Percentiles rank a stretch among this genome's conserved stretches.
Conservation (phyloP, 208 protist genomes). For the Leishmania tropica region DNA sequence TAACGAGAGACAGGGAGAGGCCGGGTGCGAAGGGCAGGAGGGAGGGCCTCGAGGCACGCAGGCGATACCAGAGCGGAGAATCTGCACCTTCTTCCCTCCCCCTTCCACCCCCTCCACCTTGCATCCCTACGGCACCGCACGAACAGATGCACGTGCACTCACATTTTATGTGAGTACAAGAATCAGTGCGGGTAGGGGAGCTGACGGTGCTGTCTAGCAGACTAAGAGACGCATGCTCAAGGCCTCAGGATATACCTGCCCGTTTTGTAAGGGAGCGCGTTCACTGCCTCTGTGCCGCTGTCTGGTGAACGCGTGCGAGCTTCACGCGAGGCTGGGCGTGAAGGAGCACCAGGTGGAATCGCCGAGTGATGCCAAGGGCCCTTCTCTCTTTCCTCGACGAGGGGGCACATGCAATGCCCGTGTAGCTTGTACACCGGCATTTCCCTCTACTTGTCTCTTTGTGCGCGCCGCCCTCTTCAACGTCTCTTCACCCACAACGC, state of each 20-base stretch:
- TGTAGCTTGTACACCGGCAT: background rate
- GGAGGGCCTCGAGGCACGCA: background rate
- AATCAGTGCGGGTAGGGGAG: background rate
- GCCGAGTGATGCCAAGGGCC: background rate
- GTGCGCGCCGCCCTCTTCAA: too few relatives aligned
- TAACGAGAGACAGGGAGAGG: background rate
- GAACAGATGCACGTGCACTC: background rate
- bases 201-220: background rate
- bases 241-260: background rate
- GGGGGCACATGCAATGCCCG: background rate
- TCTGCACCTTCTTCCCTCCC: background rate
- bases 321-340: background rate
- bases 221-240: background rate
- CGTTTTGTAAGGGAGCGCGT: background rate
- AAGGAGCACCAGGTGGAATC: background rate
- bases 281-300: background rate
- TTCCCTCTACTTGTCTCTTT: background rate
- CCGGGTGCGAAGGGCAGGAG: too few relatives aligned
- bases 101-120: background rate
- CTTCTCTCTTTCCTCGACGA: background rate
- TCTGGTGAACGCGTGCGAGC: background rate
- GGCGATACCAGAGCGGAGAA: too few relatives aligned
- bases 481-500: background rate
- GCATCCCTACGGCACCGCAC: background rate
- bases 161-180: background rate